phyloP scores from a whole-genome alignment of 2,329 filamentous ascomycete species.

The Elsinoe necatrix region DNA sequence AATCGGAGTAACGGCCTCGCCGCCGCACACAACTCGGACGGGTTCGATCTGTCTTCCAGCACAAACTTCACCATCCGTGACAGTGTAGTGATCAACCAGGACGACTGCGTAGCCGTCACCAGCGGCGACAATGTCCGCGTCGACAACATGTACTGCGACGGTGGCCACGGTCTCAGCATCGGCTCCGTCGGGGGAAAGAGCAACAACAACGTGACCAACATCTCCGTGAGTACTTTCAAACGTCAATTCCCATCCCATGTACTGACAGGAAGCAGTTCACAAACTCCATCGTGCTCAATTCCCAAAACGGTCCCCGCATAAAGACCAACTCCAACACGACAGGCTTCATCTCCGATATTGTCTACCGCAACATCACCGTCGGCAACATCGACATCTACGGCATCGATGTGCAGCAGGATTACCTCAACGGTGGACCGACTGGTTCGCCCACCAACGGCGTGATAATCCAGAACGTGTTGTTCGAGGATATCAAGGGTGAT shows the following conservation, averaged over 20 bases:
- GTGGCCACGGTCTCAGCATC: conserved; percentile 48
- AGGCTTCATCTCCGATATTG: conserved; percentile 44
- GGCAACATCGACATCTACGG: conserved; percentile 45
- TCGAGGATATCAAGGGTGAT: conserved; percentile 38
- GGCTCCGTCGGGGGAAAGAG: conserved; percentile 46
- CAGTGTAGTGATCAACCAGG: conserved; percentile 25
- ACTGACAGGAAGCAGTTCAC: conserved; percentile 25
- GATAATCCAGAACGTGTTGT: conserved; percentile 45
- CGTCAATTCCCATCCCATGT: not conserved
- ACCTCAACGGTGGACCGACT: conserved; percentile 41
- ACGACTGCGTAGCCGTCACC: conserved; percentile 27
- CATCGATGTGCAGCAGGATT: conserved; percentile 53
- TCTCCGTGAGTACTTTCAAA: conserved; percentile 27
- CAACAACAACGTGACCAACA: conserved; percentile 44
- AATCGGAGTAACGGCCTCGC: not conserved
- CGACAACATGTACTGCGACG: conserved; percentile 37
- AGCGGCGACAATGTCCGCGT: conserved; percentile 36
- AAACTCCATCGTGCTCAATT: conserved; percentile 41
- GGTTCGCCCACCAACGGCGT: conserved; percentile 41
- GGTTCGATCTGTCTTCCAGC: conserved; percentile 24
- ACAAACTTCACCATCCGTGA: conserved; percentile 22
- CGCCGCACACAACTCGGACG: conserved; percentile 25
- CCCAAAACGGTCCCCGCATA: conserved; percentile 44
- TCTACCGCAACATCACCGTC: conserved; percentile 46
- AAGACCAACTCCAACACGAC: conserved; percentile 46